Evolutionary conservation across 768 basidiomycete species (phyloP), one percentile per base, ranked within the genome.

Genomic region (Clavulina sp.): DNA sequence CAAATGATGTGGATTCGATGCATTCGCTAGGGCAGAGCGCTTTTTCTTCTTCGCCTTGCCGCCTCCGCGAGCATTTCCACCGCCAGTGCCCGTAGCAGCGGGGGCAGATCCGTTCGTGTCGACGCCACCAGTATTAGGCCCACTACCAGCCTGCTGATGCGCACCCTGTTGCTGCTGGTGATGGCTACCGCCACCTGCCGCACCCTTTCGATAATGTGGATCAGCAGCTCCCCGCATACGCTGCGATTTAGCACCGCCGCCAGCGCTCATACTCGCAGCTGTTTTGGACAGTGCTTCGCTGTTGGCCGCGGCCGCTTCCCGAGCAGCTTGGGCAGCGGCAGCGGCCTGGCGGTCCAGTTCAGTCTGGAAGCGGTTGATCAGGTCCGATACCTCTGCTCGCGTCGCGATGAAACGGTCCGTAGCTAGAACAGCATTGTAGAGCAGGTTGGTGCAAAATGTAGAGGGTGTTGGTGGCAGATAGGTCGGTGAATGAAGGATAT

Each of bases 1-100:
- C 53, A 92, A 73, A 67, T 95, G 92, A 66, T 97, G 93, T 2
- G 88, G 91, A 62, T 97, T 95, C 49, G 85, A 84, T 41, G 87
- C 88, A 63, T 95, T 93, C 41, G 89, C 88, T 30, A 88, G 70
- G 3, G 82, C 82, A 47, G 82, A 81, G 47, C 88, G 76, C 68
- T 95, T 96, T 78, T 95, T 96, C 76, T 92, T 92, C 75, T 88
- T 91, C 46, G 63, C 59, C 58, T 69, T 68, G 52, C 63, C 63
- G 5, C 32, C 54, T 55, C 54, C 36, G 51, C 51, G 48, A 28
- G 53, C 41, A 36, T 33, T 2, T 13, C 46, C 21, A 34, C 23
- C 28, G 21, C 28, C 19, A 47, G 32, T 30, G 28, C 41, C 24
- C 44, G 5, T 13, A 18, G 43, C 23, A 21, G 32, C 26, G 4